Conservation (phyloP, 2,329 filamentous ascomycete genomes). For the Ophiostoma montium region DNA sequence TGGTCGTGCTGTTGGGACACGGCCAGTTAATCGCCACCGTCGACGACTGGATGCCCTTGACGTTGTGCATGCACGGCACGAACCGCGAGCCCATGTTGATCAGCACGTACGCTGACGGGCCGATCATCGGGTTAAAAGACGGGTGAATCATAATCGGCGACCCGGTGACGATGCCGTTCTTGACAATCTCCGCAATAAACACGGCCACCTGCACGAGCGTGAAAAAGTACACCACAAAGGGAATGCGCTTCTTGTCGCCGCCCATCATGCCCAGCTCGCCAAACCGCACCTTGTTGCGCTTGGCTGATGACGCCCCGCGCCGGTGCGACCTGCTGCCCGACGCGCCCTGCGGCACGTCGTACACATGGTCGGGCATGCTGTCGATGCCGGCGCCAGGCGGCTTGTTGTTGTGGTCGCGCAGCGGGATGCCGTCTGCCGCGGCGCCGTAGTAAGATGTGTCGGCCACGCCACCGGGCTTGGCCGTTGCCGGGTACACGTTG, state of each 20-base stretch:
- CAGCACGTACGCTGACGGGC: conserved; percentile 74
- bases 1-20: conserved; percentile 66
- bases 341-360: conserved; percentile 34
- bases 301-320: not conserved
- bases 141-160: conserved; percentile 68
- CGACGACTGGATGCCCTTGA: conserved; percentile 46
- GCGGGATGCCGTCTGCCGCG: conserved; percentile 38
- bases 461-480: conserved; percentile 23
- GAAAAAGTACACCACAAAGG: conserved; percentile 73
- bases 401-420: conserved; percentile 38
- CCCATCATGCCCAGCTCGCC: conserved; percentile 48
- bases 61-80: conserved; percentile 86
- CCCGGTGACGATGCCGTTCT: conserved; percentile 54
- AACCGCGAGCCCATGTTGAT: conserved; percentile 97
- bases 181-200: conserved; percentile 78
- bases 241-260: conserved; percentile 40
- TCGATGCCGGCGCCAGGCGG: conserved; percentile 22
- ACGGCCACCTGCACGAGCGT: conserved; percentile 65
- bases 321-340: too few relatives aligned
- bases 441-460: conserved; percentile 47
- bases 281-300: conserved; percentile 26
- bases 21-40: conserved; percentile 44
- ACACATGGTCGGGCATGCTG: conserved; percentile 38
- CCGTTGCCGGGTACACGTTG: conserved; percentile 45
- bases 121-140: conserved; percentile 92